Conservation (phyloP, 768 basidiomycete species). For the Lactarius quietus region DNA sequence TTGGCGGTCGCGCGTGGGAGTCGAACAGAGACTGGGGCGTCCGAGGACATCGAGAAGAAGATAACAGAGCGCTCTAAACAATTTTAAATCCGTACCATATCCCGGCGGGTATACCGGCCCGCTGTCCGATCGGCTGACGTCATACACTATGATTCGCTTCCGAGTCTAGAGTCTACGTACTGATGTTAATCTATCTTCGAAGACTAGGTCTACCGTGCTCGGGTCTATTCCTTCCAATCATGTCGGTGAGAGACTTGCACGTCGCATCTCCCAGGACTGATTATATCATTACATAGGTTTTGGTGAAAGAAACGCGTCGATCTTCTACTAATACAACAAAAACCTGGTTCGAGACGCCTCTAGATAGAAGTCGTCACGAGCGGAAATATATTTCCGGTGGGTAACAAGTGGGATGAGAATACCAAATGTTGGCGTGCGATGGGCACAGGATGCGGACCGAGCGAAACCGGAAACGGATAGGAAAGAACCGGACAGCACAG, state of each 20-base stretch:
- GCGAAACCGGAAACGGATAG: neutral
- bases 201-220: too few species aligned
- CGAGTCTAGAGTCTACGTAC: too few species aligned
- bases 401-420: neutral
- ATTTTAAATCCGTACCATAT: too few species aligned
- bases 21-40: conserved; percentile 7
- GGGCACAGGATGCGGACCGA: neutral
- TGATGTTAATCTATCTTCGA: too few species aligned
- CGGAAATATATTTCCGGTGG: neutral
- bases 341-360: neutral
- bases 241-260: neutral
- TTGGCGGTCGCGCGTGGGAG: neutral
- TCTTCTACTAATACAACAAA: neutral
- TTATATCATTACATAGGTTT: too few species aligned
- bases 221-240: neutral
- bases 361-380: neutral
- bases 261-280: neutral
- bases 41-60: conserved; percentile 10
- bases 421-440: neutral
- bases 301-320: neutral
- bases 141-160: too few species aligned
- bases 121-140: neutral
- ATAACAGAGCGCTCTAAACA: neutral
- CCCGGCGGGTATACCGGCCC: conserved; percentile 2
- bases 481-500: neutral